These are phyloP conservation scores for Curvularia hawaiiensis DNA, from an alignment of 2,329 filamentous ascomycete species.

Conservation along the genomic window DNA sequence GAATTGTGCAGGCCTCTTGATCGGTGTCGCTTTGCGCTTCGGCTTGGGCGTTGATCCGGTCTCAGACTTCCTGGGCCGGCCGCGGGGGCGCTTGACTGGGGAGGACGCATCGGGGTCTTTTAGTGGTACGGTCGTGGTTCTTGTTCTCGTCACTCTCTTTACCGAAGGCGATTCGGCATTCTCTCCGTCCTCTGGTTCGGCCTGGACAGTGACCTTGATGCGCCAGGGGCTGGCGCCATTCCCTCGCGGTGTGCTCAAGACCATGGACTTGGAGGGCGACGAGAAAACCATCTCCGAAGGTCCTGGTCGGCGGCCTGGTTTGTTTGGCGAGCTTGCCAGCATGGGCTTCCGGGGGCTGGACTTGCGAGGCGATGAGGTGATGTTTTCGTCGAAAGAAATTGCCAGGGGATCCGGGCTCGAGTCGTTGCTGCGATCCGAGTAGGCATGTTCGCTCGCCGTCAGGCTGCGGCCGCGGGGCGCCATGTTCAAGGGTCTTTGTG, in stretches of 20 bases:
- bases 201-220: slow-evolving; percentile 57
- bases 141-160: slow-evolving; percentile 34
- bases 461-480: slow-evolving; percentile 28
- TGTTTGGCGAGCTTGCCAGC: slow-evolving; percentile 38
- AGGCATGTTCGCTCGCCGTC: slow-evolving; percentile 21
- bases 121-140: slow-evolving; percentile 50
- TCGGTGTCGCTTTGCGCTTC: slow-evolving; percentile 42
- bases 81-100: slow-evolving; percentile 44
- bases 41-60: slow-evolving; percentile 30
- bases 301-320: slow-evolving; percentile 27
- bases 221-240: slow-evolving; percentile 53
- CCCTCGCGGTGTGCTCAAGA: slow-evolving; percentile 49
- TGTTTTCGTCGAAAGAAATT: slow-evolving; percentile 37
- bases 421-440: slow-evolving; percentile 30
- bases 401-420: slow-evolving; percentile 48
- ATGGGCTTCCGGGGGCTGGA: slow-evolving; percentile 31
- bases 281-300: slow-evolving; percentile 31
- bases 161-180: slow-evolving; percentile 39
- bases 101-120: slow-evolving; percentile 47
- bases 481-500: slow-evolving; percentile 25
- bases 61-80: slow-evolving; percentile 47
- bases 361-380: slow-evolving; percentile 25
- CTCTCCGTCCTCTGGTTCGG: slow-evolving; percentile 48
- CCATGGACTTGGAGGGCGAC: slow-evolving; percentile 53
- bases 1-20: slow-evolving; percentile 33